Evolutionary conservation across 768 basidiomycete genomes (phyloP).

Genomic region (Candolleomyces eurysporus): DNA sequence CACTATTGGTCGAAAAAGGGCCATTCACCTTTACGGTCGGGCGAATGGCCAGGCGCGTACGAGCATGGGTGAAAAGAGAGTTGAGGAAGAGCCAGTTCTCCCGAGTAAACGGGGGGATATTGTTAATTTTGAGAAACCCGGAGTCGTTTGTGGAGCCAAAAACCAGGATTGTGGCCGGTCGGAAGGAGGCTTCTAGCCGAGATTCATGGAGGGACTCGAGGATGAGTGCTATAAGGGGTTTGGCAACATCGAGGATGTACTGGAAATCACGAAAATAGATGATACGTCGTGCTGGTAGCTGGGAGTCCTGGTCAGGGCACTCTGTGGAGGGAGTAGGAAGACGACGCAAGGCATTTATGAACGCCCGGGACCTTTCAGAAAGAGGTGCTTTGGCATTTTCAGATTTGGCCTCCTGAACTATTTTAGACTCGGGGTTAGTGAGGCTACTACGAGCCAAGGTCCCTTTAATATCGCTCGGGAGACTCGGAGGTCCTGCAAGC

Average conservation of each 20-base stretch:
- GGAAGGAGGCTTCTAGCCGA: neutral
- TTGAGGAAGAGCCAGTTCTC: neutral
- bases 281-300: neutral
- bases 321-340: neutral
- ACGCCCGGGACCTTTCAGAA: neutral
- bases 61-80: neutral
- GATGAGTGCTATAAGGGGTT: constrained; percentile 7
- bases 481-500: too few relatives aligned
- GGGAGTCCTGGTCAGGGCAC: neutral
- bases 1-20: too few relatives aligned
- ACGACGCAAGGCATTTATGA: neutral
- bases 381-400: neutral
- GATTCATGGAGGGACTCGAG: constrained; percentile 3
- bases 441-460: too few relatives aligned
- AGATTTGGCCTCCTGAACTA: neutral
- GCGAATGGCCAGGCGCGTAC: neutral
- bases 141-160: neutral
- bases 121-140: neutral
- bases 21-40: too few relatives aligned
- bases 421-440: too few relatives aligned
- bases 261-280: constrained; percentile 11
- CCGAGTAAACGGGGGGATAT: neutral
- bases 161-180: neutral
- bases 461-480: too few relatives aligned
- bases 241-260: neutral